Conservation (phyloP, 2,329 filamentous ascomycete genomes). For the Akanthomyces dipterigenus region DNA sequence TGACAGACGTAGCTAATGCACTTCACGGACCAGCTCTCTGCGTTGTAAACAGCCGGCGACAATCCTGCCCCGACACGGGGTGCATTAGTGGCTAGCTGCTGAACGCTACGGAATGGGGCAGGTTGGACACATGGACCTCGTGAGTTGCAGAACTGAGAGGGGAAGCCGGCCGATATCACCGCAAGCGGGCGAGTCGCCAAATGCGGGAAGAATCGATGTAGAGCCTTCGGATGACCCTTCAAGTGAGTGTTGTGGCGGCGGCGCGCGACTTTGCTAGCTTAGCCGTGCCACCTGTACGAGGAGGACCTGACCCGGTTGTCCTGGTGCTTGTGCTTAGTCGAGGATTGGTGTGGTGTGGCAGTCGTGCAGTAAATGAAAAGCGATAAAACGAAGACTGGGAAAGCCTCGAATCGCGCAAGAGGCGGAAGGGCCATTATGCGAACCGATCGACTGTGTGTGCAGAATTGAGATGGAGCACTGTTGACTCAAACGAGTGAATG, state of each 20-base stretch:
- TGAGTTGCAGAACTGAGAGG: background rate
- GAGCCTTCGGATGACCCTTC: background rate
- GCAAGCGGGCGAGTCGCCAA: background rate
- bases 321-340: no score
- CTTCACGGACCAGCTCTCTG: background rate
- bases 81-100: background rate
- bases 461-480: background rate
- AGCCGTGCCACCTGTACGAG: background rate
- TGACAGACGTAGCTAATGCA: background rate
- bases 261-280: background rate
- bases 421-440: background rate
- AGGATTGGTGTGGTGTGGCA: no score
- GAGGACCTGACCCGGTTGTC: no score
- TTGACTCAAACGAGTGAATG: no score
- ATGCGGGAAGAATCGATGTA: background rate
- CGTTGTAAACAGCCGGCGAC: background rate
- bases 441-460: background rate
- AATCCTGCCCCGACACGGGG: background rate
- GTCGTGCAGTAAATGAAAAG: background rate
- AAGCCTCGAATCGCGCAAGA: background rate
- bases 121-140: background rate
- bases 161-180: background rate
- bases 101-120: background rate
- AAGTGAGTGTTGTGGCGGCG: background rate
- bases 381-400: background rate